phyloP scores from a whole-genome alignment of 208 protist species.

The Trypanosoma vivax region DNA sequence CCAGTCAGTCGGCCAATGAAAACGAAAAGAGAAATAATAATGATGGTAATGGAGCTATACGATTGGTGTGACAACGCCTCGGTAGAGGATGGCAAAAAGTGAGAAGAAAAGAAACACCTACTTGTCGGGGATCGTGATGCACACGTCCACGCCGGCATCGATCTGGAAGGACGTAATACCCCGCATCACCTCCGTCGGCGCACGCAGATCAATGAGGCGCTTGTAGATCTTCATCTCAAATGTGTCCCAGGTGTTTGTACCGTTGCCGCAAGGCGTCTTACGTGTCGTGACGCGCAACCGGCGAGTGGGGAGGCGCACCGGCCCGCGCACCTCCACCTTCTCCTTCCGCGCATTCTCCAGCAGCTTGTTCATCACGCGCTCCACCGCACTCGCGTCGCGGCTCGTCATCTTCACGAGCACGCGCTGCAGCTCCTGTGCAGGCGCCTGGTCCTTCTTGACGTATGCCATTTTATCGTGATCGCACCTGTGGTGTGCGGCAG shows the following conservation, averaged over 20 bases:
- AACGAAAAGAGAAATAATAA: constrained; percentile 7
- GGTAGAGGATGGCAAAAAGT: neutral
- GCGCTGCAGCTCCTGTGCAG: constrained; percentile 55
- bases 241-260: constrained; percentile 99
- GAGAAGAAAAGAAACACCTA: constrained; percentile 8
- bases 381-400: constrained; percentile 94
- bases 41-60: neutral
- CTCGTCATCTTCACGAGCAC: constrained; percentile 98
- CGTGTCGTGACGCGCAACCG: constrained; percentile 96
- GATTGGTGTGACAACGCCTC: constrained; percentile 17
- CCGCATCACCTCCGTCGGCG: constrained; percentile 82
- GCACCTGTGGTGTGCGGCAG: constrained; percentile 27
- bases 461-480: constrained; percentile 79
- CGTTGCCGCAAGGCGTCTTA: constrained; percentile 99
- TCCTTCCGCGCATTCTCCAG: constrained; percentile 93
- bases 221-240: constrained; percentile 99
- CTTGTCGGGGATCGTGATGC: constrained; percentile 74
- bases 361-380: constrained; percentile 96
- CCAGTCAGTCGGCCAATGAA: constrained; percentile 1
- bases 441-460: constrained; percentile 65
- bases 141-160: constrained; percentile 83
- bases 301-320: constrained; percentile 98
- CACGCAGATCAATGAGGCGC: constrained; percentile 97
- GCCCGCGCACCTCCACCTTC: constrained; percentile 94
- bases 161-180: constrained; percentile 90